Percentiles rank a stretch among this genome's conserved stretches.
phyloP scores from a whole-genome alignment of 208 protist species.

The Leptomonas pyrrhocoris region DNA sequence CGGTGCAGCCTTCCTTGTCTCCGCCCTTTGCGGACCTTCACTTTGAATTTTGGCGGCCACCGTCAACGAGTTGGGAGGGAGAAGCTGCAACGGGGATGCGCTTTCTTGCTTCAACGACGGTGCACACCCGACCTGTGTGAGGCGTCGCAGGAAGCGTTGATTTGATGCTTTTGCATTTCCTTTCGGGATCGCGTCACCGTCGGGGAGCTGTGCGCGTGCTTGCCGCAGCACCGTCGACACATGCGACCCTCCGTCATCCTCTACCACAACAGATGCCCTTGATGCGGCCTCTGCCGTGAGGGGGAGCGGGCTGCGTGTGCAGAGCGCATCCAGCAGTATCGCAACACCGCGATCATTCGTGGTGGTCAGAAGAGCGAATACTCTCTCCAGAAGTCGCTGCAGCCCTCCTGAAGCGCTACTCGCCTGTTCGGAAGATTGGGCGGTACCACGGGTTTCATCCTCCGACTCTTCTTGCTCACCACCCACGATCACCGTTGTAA shows the following conservation, averaged over 20 bases:
- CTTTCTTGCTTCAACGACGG: not conserved
- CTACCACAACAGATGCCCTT: slow-evolving; percentile 8
- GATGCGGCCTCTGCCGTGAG: slow-evolving; percentile 16
- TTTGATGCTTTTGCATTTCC: not conserved
- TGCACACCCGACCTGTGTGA: slow-evolving; percentile 5
- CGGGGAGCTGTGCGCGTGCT: slow-evolving; percentile 1
- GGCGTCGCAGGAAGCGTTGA: slow-evolving; percentile 8
- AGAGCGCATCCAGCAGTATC: slow-evolving; percentile 43
- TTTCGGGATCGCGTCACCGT: not conserved
- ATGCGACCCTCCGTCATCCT: slow-evolving; percentile 25
- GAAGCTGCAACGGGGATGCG: not conserved
- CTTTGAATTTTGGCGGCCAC: not conserved
- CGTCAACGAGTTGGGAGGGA: not conserved
- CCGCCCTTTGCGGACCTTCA: not conserved
- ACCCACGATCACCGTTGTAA: slow-evolving; percentile 58
- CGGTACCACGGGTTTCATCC: not conserved
- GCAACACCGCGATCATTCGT: slow-evolving; percentile 50
- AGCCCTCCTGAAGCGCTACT: slow-evolving; percentile 1
- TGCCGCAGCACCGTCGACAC: slow-evolving; percentile 15
- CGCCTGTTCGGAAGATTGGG: not conserved
- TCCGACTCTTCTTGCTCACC: slow-evolving; percentile 35
- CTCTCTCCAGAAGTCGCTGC: slow-evolving; percentile 34
- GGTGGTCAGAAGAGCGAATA: slow-evolving; percentile 31
- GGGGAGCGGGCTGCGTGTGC: slow-evolving; percentile 20
- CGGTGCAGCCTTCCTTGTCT: not conserved